Percentiles rank a stretch among this genome's conserved stretches.
Conservation (phyloP, 1,139 yeast genomes). For the Geotrichum fermentans region DNA sequence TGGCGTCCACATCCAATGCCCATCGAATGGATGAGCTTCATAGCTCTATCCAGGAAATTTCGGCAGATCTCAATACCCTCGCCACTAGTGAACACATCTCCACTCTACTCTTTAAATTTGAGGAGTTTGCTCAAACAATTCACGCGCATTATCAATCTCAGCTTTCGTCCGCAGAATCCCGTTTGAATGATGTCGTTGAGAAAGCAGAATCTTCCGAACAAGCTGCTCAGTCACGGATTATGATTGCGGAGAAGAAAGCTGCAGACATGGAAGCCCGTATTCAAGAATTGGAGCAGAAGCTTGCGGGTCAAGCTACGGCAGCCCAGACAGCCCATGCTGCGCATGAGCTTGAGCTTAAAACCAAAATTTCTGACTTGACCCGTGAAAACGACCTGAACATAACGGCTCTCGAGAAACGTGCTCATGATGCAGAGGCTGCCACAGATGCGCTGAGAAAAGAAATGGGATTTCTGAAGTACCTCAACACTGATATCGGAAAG, state of each 20-base stretch:
- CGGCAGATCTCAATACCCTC: not conserved
- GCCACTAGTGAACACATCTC: not conserved
- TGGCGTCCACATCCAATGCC: not conserved
- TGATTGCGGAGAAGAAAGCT: not conserved
- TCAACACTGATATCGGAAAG: constrained; percentile 20
- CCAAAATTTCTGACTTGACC: constrained; percentile 14
- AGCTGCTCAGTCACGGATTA: not conserved
- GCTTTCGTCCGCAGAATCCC: not conserved
- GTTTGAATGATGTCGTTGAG: not conserved
- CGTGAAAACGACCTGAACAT: constrained; percentile 4
- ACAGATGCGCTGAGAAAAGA: constrained; percentile 15
- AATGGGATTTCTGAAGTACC: constrained; percentile 15
- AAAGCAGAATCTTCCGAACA: not conserved
- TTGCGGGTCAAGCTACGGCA: not conserved
- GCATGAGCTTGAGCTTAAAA: not conserved
- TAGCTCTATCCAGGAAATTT: not conserved
- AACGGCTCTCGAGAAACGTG: constrained; percentile 21
- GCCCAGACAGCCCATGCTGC: not conserved
- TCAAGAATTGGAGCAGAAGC: not conserved
- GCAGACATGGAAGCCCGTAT: not conserved
- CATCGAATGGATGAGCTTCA: not conserved
- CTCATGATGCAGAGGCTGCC: constrained; percentile 18
- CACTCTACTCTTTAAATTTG: not conserved
- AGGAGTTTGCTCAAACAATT: not conserved
- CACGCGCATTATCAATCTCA: not conserved